Percentiles rank a stretch among this genome's conserved stretches.
phyloP scores from a whole-genome alignment of 768 basidiomycete species.

The Leucosporidium scottii region DNA sequence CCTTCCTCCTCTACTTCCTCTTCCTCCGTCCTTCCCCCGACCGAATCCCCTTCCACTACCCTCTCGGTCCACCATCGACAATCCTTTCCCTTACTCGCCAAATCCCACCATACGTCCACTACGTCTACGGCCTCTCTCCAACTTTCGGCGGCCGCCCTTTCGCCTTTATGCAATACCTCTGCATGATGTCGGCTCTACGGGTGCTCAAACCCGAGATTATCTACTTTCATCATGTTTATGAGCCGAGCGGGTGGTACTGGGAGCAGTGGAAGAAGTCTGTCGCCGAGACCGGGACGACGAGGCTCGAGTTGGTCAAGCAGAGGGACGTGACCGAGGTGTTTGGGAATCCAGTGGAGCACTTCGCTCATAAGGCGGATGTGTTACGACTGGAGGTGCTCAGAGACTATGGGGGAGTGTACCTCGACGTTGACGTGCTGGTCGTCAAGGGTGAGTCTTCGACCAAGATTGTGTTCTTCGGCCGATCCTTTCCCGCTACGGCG shows the following conservation, averaged over 20 bases:
- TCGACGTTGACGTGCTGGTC: slow-evolving; percentile 34
- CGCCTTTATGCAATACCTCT: slow-evolving; percentile 38
- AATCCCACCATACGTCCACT: slow-evolving; percentile 32
- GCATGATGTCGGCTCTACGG: slow-evolving; percentile 39
- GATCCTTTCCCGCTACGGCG: not conserved
- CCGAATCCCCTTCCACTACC: slow-evolving; percentile 30
- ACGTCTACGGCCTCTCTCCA: slow-evolving; percentile 39
- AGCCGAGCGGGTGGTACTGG: slow-evolving; percentile 41
- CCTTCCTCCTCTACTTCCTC: not conserved
- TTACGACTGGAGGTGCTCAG: slow-evolving; percentile 32
- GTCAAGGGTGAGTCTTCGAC: slow-evolving; percentile 20
- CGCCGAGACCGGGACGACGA: slow-evolving; percentile 9
- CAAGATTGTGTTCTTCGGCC: not conserved
- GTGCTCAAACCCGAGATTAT: slow-evolving; percentile 38
- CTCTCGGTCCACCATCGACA: not conserved
- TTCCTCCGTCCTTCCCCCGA: slow-evolving; percentile 9
- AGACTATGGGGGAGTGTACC: slow-evolving; percentile 34
- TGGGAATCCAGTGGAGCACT: slow-evolving; percentile 32
- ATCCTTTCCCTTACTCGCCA: slow-evolving; percentile 11
- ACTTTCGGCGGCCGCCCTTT: slow-evolving; percentile 33
- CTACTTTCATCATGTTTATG: slow-evolving; percentile 40
- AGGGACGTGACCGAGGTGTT: slow-evolving; percentile 26
- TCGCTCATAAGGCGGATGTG: slow-evolving; percentile 37
- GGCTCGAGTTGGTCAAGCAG: slow-evolving; percentile 23
- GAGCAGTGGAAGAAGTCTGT: slow-evolving; percentile 25